Percentiles rank a stretch among this genome's conserved stretches.
These are phyloP conservation scores for Erucastrum elatum DNA, from an alignment of 345 rosid genomes.

Conservation along the genomic window DNA sequence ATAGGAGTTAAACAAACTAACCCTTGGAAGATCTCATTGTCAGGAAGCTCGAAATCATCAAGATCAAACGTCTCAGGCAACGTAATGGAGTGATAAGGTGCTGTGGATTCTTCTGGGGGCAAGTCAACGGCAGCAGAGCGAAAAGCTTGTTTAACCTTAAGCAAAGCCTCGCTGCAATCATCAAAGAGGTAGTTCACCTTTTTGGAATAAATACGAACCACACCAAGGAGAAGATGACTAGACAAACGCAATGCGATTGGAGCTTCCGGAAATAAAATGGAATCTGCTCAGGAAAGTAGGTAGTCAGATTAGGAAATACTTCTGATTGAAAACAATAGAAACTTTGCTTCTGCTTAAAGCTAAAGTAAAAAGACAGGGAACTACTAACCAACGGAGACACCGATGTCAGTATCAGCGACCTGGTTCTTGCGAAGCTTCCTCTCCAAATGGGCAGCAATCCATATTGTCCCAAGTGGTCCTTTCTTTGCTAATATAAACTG, in stretches of 20 bases:
- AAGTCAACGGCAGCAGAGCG: constrained; percentile 97
- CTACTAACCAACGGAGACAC: constrained; percentile 91
- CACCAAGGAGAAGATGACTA: constrained; percentile 98
- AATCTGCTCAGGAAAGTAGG: constrained; percentile 51
- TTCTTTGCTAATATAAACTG: constrained; percentile 99
- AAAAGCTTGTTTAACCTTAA: constrained; percentile 97
- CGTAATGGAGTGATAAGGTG: constrained; percentile 97
- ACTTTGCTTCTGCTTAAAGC: background rate
- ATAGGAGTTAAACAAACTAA: constrained; percentile 43
- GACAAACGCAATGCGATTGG: constrained; percentile 94
- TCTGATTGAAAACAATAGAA: no score
- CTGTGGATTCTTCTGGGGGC: constrained; percentile 97
- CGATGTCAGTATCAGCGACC: constrained; percentile 99
- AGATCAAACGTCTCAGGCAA: constrained; percentile 99
- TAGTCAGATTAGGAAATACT: background rate
- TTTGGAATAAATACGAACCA: constrained; percentile 95
- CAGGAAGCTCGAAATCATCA: constrained; percentile 99
- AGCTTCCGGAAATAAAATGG: constrained; percentile 95
- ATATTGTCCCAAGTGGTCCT: constrained; percentile 98
- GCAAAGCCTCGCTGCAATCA: constrained; percentile 99
- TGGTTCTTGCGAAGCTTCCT: constrained; percentile 99
- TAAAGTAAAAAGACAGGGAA: constrained; percentile 15
- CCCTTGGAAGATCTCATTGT: constrained; percentile 92
- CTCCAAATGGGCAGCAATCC: constrained; percentile 99
- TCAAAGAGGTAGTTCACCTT: constrained; percentile 99